A percentile compares a stretch with the other conserved stretches of the same genome.
phyloP scores from a whole-genome alignment of 805 yeast genomes.

The Candida caryicola region DNA sequence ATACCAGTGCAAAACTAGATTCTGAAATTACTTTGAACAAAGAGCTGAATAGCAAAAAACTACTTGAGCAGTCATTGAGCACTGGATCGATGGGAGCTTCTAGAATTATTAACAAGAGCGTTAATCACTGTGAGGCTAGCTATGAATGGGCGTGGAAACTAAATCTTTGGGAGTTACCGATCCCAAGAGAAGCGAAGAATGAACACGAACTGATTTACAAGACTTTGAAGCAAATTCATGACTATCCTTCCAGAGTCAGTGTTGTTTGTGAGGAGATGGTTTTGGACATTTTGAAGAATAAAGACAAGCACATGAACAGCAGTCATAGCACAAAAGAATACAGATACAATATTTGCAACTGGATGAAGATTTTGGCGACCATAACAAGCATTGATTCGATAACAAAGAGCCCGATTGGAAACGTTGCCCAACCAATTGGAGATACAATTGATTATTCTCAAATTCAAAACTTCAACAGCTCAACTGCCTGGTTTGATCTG shows the following conservation, averaged over 20 bases:
- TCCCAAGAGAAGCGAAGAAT: slow-evolving; percentile 30
- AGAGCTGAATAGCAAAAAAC: slow-evolving; percentile 8
- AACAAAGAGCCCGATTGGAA: slow-evolving; percentile 1
- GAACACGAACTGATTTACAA: slow-evolving; percentile 52
- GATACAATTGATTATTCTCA: slow-evolving; percentile 4
- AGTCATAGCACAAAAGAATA: slow-evolving; percentile 15
- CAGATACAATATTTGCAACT: slow-evolving; percentile 10
- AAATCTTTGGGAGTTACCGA: slow-evolving; percentile 72
- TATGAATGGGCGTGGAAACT: slow-evolving; percentile 77
- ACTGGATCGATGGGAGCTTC: slow-evolving; percentile 63
- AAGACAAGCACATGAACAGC: slow-evolving; percentile 7
- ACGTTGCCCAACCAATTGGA: slow-evolving; percentile 2
- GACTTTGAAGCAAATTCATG: slow-evolving; percentile 47
- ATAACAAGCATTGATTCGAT: slow-evolving; percentile 21
- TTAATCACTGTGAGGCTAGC: slow-evolving; percentile 16
- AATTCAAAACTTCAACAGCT: slow-evolving; percentile 12
- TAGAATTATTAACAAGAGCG: slow-evolving; percentile 34
- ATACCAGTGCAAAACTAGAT: slow-evolving; percentile 58
- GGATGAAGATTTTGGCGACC: slow-evolving; percentile 29
- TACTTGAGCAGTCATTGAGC: slow-evolving; percentile 39
- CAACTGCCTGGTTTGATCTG: slow-evolving; percentile 36
- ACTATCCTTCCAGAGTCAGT: slow-evolving; percentile 20
- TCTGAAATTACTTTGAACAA: slow-evolving; percentile 23
- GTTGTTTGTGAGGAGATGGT: slow-evolving; percentile 19
- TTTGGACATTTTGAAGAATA: slow-evolving; percentile 15